phyloP scores from a whole-genome alignment of 179 eudicot genomes.

The Spergularia azorica region DNA sequence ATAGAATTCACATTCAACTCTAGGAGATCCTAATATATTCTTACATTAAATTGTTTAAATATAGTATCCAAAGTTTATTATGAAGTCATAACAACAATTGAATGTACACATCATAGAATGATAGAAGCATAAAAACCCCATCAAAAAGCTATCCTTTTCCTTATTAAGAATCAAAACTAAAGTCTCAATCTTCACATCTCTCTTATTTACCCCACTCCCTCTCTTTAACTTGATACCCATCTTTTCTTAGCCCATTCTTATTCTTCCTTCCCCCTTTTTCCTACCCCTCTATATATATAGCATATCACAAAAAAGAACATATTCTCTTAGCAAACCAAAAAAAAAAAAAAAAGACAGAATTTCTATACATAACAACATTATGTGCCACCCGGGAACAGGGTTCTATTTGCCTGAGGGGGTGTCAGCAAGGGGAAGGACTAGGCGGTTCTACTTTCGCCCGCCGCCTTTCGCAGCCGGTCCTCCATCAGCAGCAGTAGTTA shows the following conservation, averaged over 20 bases:
- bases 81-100: too few relatives aligned
- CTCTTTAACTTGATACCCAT: conserved; percentile 34
- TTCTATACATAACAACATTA: conserved; percentile 11
- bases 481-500: not conserved
- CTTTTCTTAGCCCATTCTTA: conserved; percentile 53
- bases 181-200: conserved; percentile 21
- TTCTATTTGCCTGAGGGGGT: conserved; percentile 25
- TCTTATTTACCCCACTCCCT: conserved; percentile 8
- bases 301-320: conserved; percentile 25
- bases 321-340: conserved; percentile 1
- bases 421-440: not conserved
- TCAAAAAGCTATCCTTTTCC: conserved; percentile 34
- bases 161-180: conserved; percentile 36
- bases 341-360: not conserved
- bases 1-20: too few relatives aligned
- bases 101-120: conserved; percentile 23
- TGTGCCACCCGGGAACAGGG: conserved; percentile 42
- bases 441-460: conserved; percentile 20
- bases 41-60: too few relatives aligned
- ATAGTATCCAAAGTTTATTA: too few relatives aligned
- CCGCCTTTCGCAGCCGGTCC: conserved; percentile 3
- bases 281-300: conserved; percentile 21
- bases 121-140: conserved; percentile 18
- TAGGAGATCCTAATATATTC: too few relatives aligned
- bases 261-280: conserved; percentile 25